Evolutionary conservation across 2,329 filamentous ascomycete species (phyloP).

Genomic region (Tothia fuscella): DNA sequence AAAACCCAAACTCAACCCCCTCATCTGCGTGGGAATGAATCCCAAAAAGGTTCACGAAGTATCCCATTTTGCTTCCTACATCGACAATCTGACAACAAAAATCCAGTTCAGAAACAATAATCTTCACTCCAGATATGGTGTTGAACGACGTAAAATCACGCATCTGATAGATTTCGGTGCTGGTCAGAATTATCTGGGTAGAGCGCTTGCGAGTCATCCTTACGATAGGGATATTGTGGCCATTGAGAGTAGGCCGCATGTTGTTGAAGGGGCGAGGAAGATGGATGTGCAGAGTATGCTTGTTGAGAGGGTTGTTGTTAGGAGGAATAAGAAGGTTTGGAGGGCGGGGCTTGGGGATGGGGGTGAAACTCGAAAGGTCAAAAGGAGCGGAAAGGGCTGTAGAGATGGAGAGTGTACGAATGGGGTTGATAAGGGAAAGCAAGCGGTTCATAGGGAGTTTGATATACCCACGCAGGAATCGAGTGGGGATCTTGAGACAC

Average conservation of each 20-base stretch:
- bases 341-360: constrained; percentile 28
- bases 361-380: constrained; percentile 19
- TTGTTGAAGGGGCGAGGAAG: constrained; percentile 71
- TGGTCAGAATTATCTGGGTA: constrained; percentile 89
- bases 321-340: constrained; percentile 75
- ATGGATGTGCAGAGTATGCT: constrained; percentile 77
- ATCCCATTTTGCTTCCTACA: constrained; percentile 74
- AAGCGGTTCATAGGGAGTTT: constrained; percentile 2
- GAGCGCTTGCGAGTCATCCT: constrained; percentile 71
- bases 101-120: no score
- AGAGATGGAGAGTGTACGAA: constrained; percentile 2
- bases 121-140: background rate
- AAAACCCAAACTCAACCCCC: constrained; percentile 14
- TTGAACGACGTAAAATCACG: constrained; percentile 42
- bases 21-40: constrained; percentile 77
- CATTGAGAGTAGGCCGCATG: constrained; percentile 76
- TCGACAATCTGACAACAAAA: constrained; percentile 46
- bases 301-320: constrained; percentile 57
- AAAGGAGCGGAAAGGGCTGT: constrained; percentile 7
- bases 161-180: constrained; percentile 95
- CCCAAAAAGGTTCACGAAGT: constrained; percentile 95
- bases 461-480: background rate
- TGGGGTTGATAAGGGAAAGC: background rate
- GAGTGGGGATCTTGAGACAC: background rate
- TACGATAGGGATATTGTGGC: constrained; percentile 83